Evolutionary conservation across 2,329 filamentous ascomycete genomes (phyloP).

Genomic region (Diplocarpon rosae): DNA sequence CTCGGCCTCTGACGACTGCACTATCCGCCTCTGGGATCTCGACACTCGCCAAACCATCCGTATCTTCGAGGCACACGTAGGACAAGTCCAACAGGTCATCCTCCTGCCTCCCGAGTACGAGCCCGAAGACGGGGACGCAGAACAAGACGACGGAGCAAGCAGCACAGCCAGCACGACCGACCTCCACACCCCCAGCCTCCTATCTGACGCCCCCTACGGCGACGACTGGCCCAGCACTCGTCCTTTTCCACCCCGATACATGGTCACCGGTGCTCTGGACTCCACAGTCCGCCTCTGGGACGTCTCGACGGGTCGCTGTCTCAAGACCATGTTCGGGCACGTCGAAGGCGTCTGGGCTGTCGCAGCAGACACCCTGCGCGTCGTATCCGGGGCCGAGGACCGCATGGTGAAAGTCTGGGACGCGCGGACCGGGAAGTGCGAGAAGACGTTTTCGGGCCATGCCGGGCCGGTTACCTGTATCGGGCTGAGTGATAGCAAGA

Average conservation of each 20-base stretch:
- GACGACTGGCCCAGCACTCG: slow-evolving; percentile 49
- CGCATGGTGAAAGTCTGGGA: slow-evolving; percentile 96
- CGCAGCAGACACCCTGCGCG: slow-evolving; percentile 74
- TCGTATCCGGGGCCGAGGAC: slow-evolving; percentile 86
- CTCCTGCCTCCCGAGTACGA: slow-evolving; percentile 81
- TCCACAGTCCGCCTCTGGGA: slow-evolving; percentile 91
- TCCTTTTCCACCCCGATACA: slow-evolving; percentile 73
- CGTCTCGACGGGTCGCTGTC: slow-evolving; percentile 65
- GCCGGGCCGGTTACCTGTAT: slow-evolving; percentile 87
- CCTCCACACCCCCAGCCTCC: slow-evolving; percentile 13
- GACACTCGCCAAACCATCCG: slow-evolving; percentile 70
- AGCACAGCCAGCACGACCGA: slow-evolving; percentile 19
- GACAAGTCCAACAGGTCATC: slow-evolving; percentile 86
- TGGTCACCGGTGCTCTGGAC: slow-evolving; percentile 86
- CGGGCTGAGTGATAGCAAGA: slow-evolving; percentile 75
- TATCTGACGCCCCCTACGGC: background rate
- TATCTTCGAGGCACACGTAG: slow-evolving; percentile 79
- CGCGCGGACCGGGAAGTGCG: slow-evolving; percentile 78
- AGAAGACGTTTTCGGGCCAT: slow-evolving; percentile 86
- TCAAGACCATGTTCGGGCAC: slow-evolving; percentile 92
- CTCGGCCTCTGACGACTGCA: slow-evolving; percentile 88
- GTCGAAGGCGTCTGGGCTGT: slow-evolving; percentile 94
- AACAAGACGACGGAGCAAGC: slow-evolving; percentile 29
- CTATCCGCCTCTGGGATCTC: slow-evolving; percentile 85
- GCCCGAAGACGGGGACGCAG: slow-evolving; percentile 45